Percentiles rank a stretch among this genome's conserved stretches.
phyloP scores from a whole-genome alignment of 1,139 yeast species.

The Suhomyces terraborum region DNA sequence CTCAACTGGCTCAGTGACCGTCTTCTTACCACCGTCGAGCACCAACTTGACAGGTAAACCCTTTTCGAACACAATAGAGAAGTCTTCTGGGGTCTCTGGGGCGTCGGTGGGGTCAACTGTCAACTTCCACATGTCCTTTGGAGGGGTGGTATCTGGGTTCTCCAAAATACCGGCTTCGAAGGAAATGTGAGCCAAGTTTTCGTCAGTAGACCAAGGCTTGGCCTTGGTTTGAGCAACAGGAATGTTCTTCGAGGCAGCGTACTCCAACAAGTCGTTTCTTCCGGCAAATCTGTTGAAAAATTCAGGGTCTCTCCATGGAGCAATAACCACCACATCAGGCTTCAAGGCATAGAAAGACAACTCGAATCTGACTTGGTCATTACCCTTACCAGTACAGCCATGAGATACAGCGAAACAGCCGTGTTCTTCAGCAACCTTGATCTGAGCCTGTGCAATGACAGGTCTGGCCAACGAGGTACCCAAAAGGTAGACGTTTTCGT shows the following conservation, averaged over 20 bases:
- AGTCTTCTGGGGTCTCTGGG: conserved; percentile 88
- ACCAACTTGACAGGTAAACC: conserved; percentile 86
- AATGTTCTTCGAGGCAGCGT: conserved; percentile 86
- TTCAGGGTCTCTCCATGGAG: conserved; percentile 98
- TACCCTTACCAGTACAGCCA: conserved; percentile 99
- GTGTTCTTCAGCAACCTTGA: conserved; percentile 92
- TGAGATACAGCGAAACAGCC: conserved; percentile 98
- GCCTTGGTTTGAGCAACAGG: conserved; percentile 97
- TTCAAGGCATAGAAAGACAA: conserved; percentile 94
- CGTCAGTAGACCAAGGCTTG: conserved; percentile 99
- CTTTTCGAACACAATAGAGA: conserved; percentile 76
- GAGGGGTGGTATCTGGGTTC: conserved; percentile 98
- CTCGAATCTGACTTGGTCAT: conserved; percentile 98
- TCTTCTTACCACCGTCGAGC: conserved; percentile 59
- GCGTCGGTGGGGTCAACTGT: conserved; percentile 96
- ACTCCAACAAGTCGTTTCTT: conserved; percentile 91
- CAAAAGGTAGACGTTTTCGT: conserved; percentile 92
- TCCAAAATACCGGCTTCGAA: conserved; percentile 98
- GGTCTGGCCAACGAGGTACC: conserved; percentile 99
- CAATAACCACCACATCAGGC: conserved; percentile 95
- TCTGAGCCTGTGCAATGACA: conserved; percentile 97
- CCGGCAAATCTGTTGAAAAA: conserved; percentile 97
- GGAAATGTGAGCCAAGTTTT: conserved; percentile 97
- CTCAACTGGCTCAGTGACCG: conserved; percentile 83
- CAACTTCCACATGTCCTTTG: conserved; percentile 99